Conservation (phyloP, 2,329 filamentous ascomycete genomes). For the Rhinocladiella similis region DNA sequence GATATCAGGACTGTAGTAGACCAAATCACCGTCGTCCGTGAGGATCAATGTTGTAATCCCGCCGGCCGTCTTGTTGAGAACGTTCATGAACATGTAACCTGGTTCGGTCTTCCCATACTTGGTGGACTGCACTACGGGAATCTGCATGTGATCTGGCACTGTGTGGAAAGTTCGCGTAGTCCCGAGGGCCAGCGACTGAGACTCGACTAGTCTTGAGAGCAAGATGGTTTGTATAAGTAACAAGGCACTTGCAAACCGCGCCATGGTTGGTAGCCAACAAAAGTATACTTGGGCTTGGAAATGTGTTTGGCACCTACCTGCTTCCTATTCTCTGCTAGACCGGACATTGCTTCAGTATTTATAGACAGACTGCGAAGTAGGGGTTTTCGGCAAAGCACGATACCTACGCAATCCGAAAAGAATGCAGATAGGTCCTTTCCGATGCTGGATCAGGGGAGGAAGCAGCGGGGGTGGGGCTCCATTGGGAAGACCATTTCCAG, state of each 20-base stretch:
- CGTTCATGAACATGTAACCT: neutral
- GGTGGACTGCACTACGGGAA: neutral
- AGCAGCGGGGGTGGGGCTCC: no score
- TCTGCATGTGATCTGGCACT: neutral
- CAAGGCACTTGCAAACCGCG: neutral
- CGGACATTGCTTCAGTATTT: no score
- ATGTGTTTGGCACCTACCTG: no score
- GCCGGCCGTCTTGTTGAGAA: neutral
- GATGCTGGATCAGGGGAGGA: no score
- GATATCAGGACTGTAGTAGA: neutral
- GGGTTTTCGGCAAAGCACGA: no score
- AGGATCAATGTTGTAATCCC: neutral
- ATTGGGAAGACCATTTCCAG: no score
- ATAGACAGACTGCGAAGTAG: no score
- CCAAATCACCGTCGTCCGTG: neutral
- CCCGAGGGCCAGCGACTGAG: neutral
- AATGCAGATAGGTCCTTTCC: no score
- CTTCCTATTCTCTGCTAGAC: no score
- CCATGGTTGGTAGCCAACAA: neutral
- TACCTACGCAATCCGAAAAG: no score
- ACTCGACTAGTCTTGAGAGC: neutral
- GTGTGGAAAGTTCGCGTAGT: neutral
- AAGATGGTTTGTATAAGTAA: neutral
- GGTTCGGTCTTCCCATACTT: neutral
- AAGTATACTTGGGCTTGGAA: neutral